These are phyloP conservation scores for Rhizopogon roseolus DNA, from an alignment of 768 basidiomycete species.

Conservation along the genomic window DNA sequence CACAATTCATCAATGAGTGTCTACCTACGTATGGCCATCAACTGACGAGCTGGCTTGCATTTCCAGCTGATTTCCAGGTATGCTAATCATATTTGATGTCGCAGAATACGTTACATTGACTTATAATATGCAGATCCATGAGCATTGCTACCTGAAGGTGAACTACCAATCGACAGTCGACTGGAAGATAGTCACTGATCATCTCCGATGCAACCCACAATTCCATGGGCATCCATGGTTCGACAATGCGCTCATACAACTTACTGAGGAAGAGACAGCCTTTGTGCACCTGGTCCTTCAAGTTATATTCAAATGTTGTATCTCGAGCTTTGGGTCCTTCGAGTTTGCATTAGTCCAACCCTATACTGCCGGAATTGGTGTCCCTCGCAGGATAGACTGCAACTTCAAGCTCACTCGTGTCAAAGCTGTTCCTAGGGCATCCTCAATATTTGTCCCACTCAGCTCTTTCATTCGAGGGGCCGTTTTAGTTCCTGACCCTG, in stretches of 20 bases:
- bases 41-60: not conserved
- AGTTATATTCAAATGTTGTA: constrained; percentile 1
- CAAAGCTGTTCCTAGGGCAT: no score
- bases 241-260: constrained; percentile 13
- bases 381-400: no score
- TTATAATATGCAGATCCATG: constrained; percentile 14
- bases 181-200: constrained; percentile 22
- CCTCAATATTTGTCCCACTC: no score
- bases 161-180: constrained; percentile 21
- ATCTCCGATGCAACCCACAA: constrained; percentile 21
- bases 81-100: not conserved
- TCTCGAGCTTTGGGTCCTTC: not conserved
- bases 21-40: not conserved
- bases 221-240: constrained; percentile 23
- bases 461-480: no score
- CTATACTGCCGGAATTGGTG: no score
- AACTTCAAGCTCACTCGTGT: no score
- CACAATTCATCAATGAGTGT: not conserved
- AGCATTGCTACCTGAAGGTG: constrained; percentile 20
- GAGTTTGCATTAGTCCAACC: constrained; percentile 5
- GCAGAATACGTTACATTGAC: not conserved
- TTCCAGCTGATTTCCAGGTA: not conserved
- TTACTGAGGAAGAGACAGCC: not conserved
- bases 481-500: no score
- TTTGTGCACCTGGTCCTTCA: constrained; percentile 1